Percentiles rank a stretch among this genome's conserved stretches.
phyloP scores from a whole-genome alignment of 768 basidiomycete genomes.

The Hydnum rufescens region DNA sequence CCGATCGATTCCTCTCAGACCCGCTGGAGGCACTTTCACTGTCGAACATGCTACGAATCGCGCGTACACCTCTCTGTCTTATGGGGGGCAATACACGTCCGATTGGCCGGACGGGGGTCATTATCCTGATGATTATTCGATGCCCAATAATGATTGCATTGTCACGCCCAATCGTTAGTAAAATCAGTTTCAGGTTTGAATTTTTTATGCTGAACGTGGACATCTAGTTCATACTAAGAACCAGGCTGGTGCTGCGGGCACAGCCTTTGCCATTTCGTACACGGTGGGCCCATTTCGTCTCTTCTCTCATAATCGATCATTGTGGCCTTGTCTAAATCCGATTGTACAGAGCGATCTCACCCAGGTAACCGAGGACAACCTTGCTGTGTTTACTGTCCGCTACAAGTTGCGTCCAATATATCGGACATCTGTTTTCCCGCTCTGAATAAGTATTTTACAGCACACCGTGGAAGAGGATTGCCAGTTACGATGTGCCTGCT shows the following conservation, averaged over 20 bases:
- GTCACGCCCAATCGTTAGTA: background rate
- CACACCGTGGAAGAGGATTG: conserved; percentile 8
- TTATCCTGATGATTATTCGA: background rate
- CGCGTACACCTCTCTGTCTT: background rate
- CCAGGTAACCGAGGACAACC: background rate
- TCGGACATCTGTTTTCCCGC: no score
- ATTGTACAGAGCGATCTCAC: background rate
- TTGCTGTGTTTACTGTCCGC: background rate
- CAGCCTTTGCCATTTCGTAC: background rate
- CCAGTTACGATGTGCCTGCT: background rate
- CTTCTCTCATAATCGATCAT: no score
- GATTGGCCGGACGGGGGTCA: background rate
- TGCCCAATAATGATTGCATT: background rate
- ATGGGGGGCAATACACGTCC: background rate
- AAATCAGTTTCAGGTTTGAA: background rate
- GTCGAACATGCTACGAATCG: background rate
- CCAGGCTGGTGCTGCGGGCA: background rate
- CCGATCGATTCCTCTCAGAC: no score
- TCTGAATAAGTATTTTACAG: background rate
- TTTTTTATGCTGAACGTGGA: background rate
- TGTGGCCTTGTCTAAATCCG: no score
- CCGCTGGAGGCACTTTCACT: background rate
- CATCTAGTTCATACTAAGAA: background rate
- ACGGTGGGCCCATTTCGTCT: background rate
- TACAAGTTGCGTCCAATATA: no score